A percentile compares a stretch with the other conserved stretches of the same genome.
Evolutionary conservation across 1,284 basidiomycete species (phyloP).

Genomic region (Ustanciosporium gigantosporum): DNA sequence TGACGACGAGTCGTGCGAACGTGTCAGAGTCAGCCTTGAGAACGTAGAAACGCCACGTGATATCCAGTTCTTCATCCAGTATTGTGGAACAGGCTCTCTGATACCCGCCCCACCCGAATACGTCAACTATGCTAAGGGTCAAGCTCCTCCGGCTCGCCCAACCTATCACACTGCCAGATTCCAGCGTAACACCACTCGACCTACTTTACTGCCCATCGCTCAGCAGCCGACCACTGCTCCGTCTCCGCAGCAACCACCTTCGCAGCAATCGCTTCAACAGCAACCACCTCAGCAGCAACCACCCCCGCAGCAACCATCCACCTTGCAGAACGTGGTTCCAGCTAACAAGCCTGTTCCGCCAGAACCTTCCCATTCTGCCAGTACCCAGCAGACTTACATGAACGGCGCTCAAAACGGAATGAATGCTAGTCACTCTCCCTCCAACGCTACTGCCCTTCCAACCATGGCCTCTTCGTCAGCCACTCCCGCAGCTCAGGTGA

Average conservation of each 20-base stretch:
- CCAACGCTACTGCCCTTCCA: constrained; percentile 22
- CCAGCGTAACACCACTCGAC: constrained; percentile 48
- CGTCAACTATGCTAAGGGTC: constrained; percentile 58
- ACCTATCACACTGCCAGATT: constrained; percentile 49
- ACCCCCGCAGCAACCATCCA: neutral
- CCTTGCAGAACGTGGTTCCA: neutral
- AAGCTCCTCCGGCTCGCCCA: constrained; percentile 48
- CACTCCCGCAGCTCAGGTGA: constrained; percentile 20
- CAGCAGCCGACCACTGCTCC: constrained; percentile 6
- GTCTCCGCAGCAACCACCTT: constrained; percentile 6
- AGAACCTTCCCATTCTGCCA: neutral
- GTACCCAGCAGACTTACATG: neutral
- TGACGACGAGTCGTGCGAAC: constrained; percentile 74
- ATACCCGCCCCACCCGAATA: constrained; percentile 60
- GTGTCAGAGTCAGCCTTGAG: constrained; percentile 56
- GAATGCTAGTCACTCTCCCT: constrained; percentile 6
- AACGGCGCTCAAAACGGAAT: neutral
- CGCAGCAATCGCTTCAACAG: constrained; percentile 9
- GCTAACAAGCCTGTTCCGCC: neutral
- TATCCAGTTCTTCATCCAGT: constrained; percentile 53
- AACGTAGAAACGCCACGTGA: constrained; percentile 54
- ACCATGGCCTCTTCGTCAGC: constrained; percentile 12
- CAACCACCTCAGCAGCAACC: constrained; percentile 10
- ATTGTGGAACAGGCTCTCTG: constrained; percentile 52
- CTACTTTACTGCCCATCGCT: constrained; percentile 29